Conservation (phyloP, 768 basidiomycete genomes). For the Panellus pusillus region DNA sequence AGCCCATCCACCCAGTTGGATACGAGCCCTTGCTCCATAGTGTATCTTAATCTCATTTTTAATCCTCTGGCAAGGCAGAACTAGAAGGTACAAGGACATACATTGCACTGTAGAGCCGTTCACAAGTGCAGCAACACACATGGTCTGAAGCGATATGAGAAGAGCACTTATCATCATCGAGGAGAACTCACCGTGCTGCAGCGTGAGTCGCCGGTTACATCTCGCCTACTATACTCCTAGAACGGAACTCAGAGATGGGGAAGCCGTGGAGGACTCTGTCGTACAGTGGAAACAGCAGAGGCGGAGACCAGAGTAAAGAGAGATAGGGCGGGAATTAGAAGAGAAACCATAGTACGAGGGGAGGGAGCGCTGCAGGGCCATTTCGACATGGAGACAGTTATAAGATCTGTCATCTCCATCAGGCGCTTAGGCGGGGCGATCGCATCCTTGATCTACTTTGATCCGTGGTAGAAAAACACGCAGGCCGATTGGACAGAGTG, state of each 20-base stretch:
- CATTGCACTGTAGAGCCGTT: constrained; percentile 47
- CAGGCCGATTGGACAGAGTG: too few species aligned
- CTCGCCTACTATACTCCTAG: too few species aligned
- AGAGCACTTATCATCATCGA: background rate
- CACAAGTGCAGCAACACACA: constrained; percentile 50
- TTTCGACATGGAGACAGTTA: too few species aligned
- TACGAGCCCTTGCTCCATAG: constrained; percentile 43
- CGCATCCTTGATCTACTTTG: too few species aligned
- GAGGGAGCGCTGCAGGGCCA: background rate
- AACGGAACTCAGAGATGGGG: too few species aligned
- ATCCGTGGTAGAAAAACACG: too few species aligned
- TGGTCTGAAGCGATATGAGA: constrained; percentile 30
- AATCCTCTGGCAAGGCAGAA: background rate
- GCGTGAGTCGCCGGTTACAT: constrained; percentile 8
- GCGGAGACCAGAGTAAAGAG: constrained; percentile 12
- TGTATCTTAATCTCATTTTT: constrained; percentile 36
- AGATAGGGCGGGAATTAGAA: constrained; percentile 6
- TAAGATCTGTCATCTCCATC: constrained; percentile 2
- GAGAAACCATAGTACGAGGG: constrained; percentile 10
- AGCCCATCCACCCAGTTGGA: constrained; percentile 59
- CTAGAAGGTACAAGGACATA: constrained; percentile 24
- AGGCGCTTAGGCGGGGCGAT: background rate
- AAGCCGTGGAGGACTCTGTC: background rate
- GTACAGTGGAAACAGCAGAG: constrained; percentile 4
- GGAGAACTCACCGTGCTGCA: constrained; percentile 23